Conservation (phyloP, 1,284 basidiomycete species). For the Cryptococcus maquisensis region DNA sequence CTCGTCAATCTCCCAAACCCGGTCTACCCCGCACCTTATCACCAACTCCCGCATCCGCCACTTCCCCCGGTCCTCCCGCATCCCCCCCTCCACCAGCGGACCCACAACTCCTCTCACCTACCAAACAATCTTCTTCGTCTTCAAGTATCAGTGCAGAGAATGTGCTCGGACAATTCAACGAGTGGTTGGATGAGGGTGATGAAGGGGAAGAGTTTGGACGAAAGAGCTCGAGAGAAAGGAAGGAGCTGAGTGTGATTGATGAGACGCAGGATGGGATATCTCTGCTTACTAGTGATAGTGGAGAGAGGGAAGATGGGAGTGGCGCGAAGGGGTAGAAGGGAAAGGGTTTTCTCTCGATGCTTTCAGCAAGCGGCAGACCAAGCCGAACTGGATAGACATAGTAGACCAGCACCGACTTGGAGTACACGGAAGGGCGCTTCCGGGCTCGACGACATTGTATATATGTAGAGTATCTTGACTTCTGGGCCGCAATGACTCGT, state of each 20-base stretch:
- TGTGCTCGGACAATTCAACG: constrained; percentile 26
- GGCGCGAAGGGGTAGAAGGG: neutral
- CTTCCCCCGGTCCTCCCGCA: constrained; percentile 13
- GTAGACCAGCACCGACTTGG: too few relatives aligned
- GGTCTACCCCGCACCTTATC: constrained; percentile 29
- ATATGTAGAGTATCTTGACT: too few relatives aligned
- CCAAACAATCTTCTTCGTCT: constrained; percentile 2
- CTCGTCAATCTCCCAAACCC: constrained; percentile 33
- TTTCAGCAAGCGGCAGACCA: too few relatives aligned
- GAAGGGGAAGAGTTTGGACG: constrained; percentile 3
- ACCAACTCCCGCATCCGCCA: constrained; percentile 13
- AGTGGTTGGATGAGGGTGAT: constrained; percentile 23
- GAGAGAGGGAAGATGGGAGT: neutral
- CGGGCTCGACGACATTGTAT: too few relatives aligned
- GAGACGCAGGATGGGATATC: constrained; percentile 23
- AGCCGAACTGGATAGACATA: too few relatives aligned
- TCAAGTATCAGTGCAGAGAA: constrained; percentile 19
- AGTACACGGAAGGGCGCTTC: too few relatives aligned
- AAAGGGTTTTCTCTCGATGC: neutral
- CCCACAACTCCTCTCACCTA: too few relatives aligned
- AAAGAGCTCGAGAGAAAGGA: constrained; percentile 20
- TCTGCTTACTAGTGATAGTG: constrained; percentile 3
- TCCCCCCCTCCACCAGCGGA: constrained; percentile 4
- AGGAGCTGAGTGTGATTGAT: constrained; percentile 47
- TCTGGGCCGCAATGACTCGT: too few relatives aligned